A percentile compares a stretch with the other conserved stretches of the same genome.
Evolutionary conservation across 805 yeast species (phyloP).

Genomic region (Spathaspora boniae): DNA sequence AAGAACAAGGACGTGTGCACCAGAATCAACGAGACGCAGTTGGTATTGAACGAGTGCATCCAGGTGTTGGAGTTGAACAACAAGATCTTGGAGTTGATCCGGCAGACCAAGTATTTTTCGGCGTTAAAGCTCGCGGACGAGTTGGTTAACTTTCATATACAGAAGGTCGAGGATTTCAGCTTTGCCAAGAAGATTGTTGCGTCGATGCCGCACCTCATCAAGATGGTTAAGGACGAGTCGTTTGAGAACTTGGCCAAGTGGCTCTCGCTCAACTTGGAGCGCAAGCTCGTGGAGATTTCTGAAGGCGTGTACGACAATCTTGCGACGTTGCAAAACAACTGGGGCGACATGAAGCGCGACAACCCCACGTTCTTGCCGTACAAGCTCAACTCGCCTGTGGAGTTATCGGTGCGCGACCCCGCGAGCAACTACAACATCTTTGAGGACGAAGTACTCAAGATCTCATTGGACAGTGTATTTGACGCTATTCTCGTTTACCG

Average conservation of each 20-base stretch:
- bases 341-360: constrained; percentile 49
- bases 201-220: constrained; percentile 73
- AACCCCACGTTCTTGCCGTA: constrained; percentile 45
- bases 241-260: constrained; percentile 63
- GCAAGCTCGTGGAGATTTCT: constrained; percentile 59
- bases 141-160: constrained; percentile 62
- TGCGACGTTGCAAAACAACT: constrained; percentile 51
- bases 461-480: constrained; percentile 70
- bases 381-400: constrained; percentile 84
- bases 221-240: constrained; percentile 71
- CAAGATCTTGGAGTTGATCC: constrained; percentile 76
- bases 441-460: constrained; percentile 30
- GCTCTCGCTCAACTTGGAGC: constrained; percentile 57
- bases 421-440: constrained; percentile 47
- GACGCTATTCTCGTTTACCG: constrained; percentile 82
- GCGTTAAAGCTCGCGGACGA: constrained; percentile 83
- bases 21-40: constrained; percentile 69
- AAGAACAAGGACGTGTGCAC: constrained; percentile 59
- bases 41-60: constrained; percentile 66
- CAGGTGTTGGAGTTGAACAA: constrained; percentile 84
- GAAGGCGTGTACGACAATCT: constrained; percentile 52
- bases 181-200: constrained; percentile 71
- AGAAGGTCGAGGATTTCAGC: constrained; percentile 68
- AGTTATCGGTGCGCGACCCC: constrained; percentile 66
- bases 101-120: constrained; percentile 71